Evolutionary conservation across 2,329 filamentous ascomycete species (phyloP).

Genomic region (Colletotrichum gigasporum): DNA sequence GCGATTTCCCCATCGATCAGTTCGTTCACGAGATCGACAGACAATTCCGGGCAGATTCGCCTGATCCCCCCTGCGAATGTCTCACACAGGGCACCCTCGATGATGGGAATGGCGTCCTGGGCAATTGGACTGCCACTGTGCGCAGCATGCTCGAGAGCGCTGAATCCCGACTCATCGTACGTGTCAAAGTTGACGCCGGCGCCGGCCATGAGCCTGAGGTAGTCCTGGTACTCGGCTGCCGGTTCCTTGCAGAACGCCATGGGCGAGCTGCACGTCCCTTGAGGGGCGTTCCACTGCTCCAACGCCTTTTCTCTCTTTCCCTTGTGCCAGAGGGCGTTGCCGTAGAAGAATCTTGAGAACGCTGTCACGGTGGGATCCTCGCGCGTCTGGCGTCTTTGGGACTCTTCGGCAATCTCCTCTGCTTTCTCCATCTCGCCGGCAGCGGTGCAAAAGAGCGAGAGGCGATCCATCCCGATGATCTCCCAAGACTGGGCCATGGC

Average conservation of each 20-base stretch:
- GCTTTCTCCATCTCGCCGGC: background rate
- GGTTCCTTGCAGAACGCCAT: constrained; percentile 50
- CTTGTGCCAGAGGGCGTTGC: constrained; percentile 37
- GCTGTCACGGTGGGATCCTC: constrained; percentile 40
- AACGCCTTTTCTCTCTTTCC: constrained; percentile 39
- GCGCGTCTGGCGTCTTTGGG: background rate
- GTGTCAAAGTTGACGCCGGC: constrained; percentile 42
- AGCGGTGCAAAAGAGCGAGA: background rate
- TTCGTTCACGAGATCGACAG: background rate
- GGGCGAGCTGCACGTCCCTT: constrained; percentile 39
- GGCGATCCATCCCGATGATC: background rate
- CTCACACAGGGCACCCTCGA: background rate
- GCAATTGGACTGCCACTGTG: constrained; percentile 38
- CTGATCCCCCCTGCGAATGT: too few relatives aligned
- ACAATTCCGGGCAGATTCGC: too few relatives aligned
- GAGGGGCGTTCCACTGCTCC: constrained; percentile 38
- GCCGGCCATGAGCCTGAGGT: constrained; percentile 43
- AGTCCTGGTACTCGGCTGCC: constrained; percentile 43
- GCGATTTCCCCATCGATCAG: background rate
- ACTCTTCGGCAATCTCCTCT: background rate
- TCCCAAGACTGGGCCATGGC: background rate
- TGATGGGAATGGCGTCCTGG: background rate
- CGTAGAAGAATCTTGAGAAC: constrained; percentile 43
- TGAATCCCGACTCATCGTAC: constrained; percentile 45
- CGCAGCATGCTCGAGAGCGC: constrained; percentile 47